Evolutionary conservation across 1,139 yeast genomes (phyloP).

Genomic region (Sugiyamaella japonica): DNA sequence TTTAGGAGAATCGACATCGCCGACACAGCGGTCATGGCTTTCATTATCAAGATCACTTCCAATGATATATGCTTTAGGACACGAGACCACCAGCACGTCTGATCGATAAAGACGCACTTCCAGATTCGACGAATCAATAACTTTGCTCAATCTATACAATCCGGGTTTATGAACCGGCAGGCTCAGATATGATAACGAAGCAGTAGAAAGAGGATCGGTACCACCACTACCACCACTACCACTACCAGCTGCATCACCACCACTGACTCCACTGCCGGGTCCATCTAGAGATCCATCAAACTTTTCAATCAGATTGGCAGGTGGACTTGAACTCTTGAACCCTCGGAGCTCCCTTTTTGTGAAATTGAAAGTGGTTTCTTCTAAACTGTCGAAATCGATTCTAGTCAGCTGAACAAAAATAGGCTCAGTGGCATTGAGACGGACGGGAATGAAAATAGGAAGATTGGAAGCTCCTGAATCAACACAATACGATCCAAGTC

Average conservation of each 20-base stretch:
- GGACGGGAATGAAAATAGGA: constrained; percentile 59
- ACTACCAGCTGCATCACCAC: constrained; percentile 2
- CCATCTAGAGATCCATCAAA: constrained; percentile 1
- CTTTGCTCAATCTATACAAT: constrained; percentile 63
- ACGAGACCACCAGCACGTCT: constrained; percentile 64
- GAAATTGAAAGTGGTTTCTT: constrained; percentile 52
- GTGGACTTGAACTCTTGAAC: constrained; percentile 28
- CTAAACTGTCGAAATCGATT: constrained; percentile 57
- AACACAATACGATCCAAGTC: constrained; percentile 63
- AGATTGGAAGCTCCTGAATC: constrained; percentile 42
- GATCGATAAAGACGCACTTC: constrained; percentile 65
- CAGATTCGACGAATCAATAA: constrained; percentile 63
- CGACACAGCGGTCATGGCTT: constrained; percentile 59
- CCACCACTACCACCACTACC: constrained; percentile 1
- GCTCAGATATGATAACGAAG: constrained; percentile 44
- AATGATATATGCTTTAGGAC: constrained; percentile 68
- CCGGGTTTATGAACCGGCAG: constrained; percentile 71
- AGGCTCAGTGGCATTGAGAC: constrained; percentile 79
- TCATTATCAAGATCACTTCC: constrained; percentile 15
- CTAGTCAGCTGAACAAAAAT: constrained; percentile 65
- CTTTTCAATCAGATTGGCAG: constrained; percentile 9
- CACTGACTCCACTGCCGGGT: background rate
- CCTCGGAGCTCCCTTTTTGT: constrained; percentile 54
- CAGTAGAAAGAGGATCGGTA: background rate
- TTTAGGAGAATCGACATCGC: constrained; percentile 55